Evolutionary conservation across 73 alveolate genomes (phyloP), one percentile per base, ranked within the genome.

Genomic region (Breviolum minutum): DNA sequence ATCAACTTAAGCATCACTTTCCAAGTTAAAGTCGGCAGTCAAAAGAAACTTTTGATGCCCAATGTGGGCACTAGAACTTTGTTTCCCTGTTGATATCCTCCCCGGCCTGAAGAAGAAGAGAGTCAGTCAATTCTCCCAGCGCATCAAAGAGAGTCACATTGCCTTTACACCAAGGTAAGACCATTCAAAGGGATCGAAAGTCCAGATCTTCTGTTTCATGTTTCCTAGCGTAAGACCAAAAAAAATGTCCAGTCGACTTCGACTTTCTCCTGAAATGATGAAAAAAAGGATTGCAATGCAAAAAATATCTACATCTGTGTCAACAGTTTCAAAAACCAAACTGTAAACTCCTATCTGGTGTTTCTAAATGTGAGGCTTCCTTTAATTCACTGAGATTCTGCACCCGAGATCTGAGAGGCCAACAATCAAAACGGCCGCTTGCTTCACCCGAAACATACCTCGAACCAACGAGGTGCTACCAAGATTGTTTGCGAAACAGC

Each of bases 81-180:
- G 40, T 16, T 20, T 12, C 40, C 80, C 30, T 71, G 48, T 3
- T 40, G 60, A 73, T 7, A 73, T 17, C 16, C 62, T 40, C 70
- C 6, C 82, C 73, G 40, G 68, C 95, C 95, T 88, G 32, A 26
- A 88, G 60, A 40, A 66, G 12, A 14, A 88, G 71, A 16, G 95
- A 66, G 60, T 88, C 95, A 1, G 95, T 68, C 40, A 88, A 30
- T 66, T 29, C 82, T 22, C 95, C 95, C 85, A 88, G 17, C 14
- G 95, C 95, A 69, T 88, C 95, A 26, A 68, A 69, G 30, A 88
- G 74, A 10, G 85, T 88, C 26, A 54, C 95, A 74, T 88, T 69
- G 82, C 95, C 95, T 87, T 20, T 22, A 22, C 87, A 24, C 54
- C 0, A 40, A 40, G 54, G 54, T 40, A 40, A 40, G 54, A 40